Conservation (phyloP, 2,329 filamentous ascomycete genomes). For the Chaetomium strumarium region DNA sequence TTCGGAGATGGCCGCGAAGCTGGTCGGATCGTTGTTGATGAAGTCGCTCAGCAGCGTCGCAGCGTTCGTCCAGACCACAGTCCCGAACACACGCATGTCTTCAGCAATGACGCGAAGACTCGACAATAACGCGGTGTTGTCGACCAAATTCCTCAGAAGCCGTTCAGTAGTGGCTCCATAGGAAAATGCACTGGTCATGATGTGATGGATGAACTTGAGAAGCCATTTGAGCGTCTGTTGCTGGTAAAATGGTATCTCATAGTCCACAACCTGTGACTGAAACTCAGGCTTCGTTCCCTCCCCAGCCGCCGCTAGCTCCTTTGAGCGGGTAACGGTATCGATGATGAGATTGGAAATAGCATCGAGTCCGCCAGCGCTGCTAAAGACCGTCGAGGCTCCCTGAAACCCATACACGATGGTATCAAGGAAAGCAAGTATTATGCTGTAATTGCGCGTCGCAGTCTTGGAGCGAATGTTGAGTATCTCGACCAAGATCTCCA, state of each 20-base stretch:
- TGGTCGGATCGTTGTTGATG: slow-evolving; percentile 97
- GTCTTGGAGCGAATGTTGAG: slow-evolving; percentile 75
- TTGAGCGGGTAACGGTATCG: slow-evolving; percentile 67
- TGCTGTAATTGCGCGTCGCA: slow-evolving; percentile 77
- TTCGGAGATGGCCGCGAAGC: slow-evolving; percentile 91
- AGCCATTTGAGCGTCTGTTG: slow-evolving; percentile 91
- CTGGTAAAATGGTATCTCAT: slow-evolving; percentile 85
- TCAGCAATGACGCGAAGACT: slow-evolving; percentile 77
- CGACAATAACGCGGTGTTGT: slow-evolving; percentile 77
- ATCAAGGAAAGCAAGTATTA: slow-evolving; percentile 82
- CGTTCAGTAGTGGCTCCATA: slow-evolving; percentile 80
- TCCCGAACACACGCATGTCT: slow-evolving; percentile 74
- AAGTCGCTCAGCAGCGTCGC: slow-evolving; percentile 91
- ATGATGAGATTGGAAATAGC: slow-evolving; percentile 84
- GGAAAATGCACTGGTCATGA: slow-evolving; percentile 72
- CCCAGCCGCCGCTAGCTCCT: slow-evolving; percentile 59
- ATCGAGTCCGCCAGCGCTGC: slow-evolving; percentile 77
- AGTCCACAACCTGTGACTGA: slow-evolving; percentile 83
- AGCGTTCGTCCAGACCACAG: slow-evolving; percentile 91
- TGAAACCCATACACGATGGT: slow-evolving; percentile 79
- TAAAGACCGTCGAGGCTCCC: slow-evolving; percentile 77
- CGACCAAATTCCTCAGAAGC: slow-evolving; percentile 84
- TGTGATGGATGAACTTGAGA: slow-evolving; percentile 92
- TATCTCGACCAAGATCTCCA: slow-evolving; percentile 85
- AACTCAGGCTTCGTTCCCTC: slow-evolving; percentile 62